These are phyloP conservation scores for Volvariella volvacea DNA, from an alignment of 1,284 basidiomycete genomes.

Conservation along the genomic window DNA sequence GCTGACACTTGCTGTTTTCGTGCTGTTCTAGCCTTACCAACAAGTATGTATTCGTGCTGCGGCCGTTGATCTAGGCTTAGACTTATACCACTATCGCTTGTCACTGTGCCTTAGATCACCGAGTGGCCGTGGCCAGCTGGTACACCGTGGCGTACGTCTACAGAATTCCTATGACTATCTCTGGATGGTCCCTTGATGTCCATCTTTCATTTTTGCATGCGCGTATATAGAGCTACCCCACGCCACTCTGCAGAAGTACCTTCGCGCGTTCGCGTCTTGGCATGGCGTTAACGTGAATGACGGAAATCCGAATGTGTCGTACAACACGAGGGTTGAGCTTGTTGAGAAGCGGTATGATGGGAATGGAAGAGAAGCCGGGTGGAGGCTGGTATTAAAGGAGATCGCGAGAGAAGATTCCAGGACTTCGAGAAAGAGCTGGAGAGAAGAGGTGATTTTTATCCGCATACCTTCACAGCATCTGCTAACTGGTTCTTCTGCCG, in stretches of 20 bases:
- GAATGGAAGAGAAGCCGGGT: slow-evolving; percentile 25
- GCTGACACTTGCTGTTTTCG: not conserved
- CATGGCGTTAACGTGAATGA: slow-evolving; percentile 36
- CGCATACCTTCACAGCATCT: not conserved
- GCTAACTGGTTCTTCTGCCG: not conserved
- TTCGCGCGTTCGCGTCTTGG: slow-evolving; percentile 31
- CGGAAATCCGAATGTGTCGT: slow-evolving; percentile 28
- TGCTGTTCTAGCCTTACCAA: slow-evolving; percentile 16
- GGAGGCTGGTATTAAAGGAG: slow-evolving; percentile 29
- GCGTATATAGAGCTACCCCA: slow-evolving; percentile 20
- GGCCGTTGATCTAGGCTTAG: no score
- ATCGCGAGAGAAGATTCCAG: slow-evolving; percentile 17
- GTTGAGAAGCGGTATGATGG: slow-evolving; percentile 30
- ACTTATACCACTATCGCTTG: not conserved
- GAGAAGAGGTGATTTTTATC: slow-evolving; percentile 19
- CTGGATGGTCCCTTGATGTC: not conserved
- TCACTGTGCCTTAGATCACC: slow-evolving; percentile 14
- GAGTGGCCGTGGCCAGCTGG: slow-evolving; percentile 25
- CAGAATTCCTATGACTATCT: not conserved
- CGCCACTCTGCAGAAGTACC: slow-evolving; percentile 18
- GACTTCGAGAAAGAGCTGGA: slow-evolving; percentile 28
- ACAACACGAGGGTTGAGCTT: slow-evolving; percentile 43
- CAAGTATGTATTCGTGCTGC: slow-evolving; percentile 16
- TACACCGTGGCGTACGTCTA: slow-evolving; percentile 23
- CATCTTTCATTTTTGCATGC: not conserved